phyloP scores from a whole-genome alignment of 192 early-diverging fungal species.

The Lobosporangium transversale region DNA sequence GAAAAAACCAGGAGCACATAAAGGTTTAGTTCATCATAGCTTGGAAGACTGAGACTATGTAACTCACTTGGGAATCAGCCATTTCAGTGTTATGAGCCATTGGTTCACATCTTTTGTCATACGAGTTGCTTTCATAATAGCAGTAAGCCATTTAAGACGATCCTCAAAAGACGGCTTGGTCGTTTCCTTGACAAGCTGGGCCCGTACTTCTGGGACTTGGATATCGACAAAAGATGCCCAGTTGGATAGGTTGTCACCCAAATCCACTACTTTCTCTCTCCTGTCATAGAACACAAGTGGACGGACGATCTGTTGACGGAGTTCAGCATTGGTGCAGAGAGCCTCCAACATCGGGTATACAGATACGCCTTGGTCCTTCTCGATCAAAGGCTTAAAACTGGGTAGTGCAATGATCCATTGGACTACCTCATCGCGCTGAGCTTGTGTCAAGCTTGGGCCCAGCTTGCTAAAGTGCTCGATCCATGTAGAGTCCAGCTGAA shows the following conservation, averaged over 20 bases:
- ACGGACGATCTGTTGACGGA: constrained; percentile 25
- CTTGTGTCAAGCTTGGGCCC: constrained; percentile 2
- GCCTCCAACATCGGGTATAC: constrained; percentile 7
- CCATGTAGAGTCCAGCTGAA: constrained; percentile 19
- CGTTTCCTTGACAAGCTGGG: constrained; percentile 29
- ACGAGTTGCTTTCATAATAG: constrained; percentile 29
- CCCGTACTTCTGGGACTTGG: constrained; percentile 30
- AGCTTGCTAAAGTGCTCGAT: constrained; percentile 22
- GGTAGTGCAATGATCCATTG: constrained; percentile 13
- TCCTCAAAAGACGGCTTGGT: constrained; percentile 44
- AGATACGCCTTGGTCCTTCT: background rate
- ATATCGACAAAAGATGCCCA: constrained; percentile 45
- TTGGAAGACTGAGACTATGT: too few relatives aligned
- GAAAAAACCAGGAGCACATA: too few relatives aligned
- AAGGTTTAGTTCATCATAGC: too few relatives aligned
- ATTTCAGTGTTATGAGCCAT: constrained; percentile 40
- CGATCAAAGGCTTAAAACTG: constrained; percentile 18
- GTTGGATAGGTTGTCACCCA: constrained; percentile 12
- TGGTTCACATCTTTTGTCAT: constrained; percentile 8
- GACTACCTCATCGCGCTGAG: constrained; percentile 24
- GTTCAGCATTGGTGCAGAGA: constrained; percentile 27
- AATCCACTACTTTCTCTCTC: constrained; percentile 18
- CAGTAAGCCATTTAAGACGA: constrained; percentile 40
- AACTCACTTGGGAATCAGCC: constrained; percentile 45
- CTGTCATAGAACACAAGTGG: constrained; percentile 34